Evolutionary conservation across 2,329 filamentous ascomycete species (phyloP).

Genomic region (Aspergillus sojae): DNA sequence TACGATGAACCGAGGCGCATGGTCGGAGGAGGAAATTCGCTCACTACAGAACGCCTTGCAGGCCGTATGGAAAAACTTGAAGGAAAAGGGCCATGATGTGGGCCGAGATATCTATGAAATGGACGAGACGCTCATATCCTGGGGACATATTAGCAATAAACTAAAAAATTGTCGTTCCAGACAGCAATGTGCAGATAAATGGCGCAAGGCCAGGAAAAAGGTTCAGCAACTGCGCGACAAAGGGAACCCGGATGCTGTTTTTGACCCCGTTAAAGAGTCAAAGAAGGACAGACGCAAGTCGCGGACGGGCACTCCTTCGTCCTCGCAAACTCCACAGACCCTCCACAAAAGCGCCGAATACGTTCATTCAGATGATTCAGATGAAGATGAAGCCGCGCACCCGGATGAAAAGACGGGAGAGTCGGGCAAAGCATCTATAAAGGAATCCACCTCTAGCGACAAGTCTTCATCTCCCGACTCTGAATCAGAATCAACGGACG

Average conservation of each 20-base stretch:
- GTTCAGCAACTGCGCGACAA: slow-evolving; percentile 25
- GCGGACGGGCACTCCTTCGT: not conserved
- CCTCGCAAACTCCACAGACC: not conserved
- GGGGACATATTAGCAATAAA: slow-evolving; percentile 35
- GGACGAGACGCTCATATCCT: slow-evolving; percentile 34
- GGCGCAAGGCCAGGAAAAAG: slow-evolving; percentile 35
- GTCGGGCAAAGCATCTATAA: not conserved
- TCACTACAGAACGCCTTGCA: slow-evolving; percentile 33
- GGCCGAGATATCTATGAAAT: slow-evolving; percentile 42
- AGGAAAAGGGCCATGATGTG: slow-evolving; percentile 21
- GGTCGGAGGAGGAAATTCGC: slow-evolving; percentile 38
- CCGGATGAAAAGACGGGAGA: not conserved
- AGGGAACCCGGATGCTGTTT: slow-evolving; percentile 28
- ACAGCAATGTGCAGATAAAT: slow-evolving; percentile 44
- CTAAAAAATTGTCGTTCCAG: slow-evolving; percentile 37
- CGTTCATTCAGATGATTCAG: not conserved
- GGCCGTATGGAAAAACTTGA: slow-evolving; percentile 24
- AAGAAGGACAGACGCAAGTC: not conserved
- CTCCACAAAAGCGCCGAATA: not conserved
- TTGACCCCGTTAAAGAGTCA: slow-evolving; percentile 21
- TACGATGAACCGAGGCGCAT: slow-evolving; percentile 39
- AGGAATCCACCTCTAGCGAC: not conserved
- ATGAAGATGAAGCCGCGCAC: not conserved
- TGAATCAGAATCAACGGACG: slow-evolving; percentile 1
- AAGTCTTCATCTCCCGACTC: not conserved